Percentiles rank a stretch among this genome's conserved stretches.
These are phyloP conservation scores for Paxillus ammoniavirescens DNA, from an alignment of 768 basidiomycete species.

Conservation along the genomic window DNA sequence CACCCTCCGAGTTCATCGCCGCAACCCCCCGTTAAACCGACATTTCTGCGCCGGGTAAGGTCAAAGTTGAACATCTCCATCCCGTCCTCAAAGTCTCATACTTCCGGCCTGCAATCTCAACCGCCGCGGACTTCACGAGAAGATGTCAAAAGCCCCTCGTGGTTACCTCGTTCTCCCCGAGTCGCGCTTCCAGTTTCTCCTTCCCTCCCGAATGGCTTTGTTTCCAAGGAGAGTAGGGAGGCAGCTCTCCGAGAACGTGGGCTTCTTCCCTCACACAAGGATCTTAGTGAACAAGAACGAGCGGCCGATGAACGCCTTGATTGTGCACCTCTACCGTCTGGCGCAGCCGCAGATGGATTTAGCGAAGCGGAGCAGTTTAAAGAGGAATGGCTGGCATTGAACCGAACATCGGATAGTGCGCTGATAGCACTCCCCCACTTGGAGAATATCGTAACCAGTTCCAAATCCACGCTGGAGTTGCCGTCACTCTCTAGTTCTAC, in stretches of 20 bases:
- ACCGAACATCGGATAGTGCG: slow-evolving; percentile 21
- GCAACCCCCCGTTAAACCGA: slow-evolving; percentile 8
- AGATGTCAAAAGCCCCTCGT: neutral
- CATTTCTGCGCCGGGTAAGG: slow-evolving; percentile 29
- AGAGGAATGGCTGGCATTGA: slow-evolving; percentile 49
- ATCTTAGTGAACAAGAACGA: slow-evolving; percentile 38
- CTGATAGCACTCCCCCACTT: slow-evolving; percentile 1
- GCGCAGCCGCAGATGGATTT: slow-evolving; percentile 15
- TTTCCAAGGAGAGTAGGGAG: slow-evolving; percentile 32
- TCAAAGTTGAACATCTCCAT: slow-evolving; percentile 27
- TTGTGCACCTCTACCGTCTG: slow-evolving; percentile 34
- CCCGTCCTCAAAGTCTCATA: slow-evolving; percentile 7
- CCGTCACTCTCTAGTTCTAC: slow-evolving; percentile 5
- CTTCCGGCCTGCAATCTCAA: slow-evolving; percentile 8
- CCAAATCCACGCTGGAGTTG: neutral
- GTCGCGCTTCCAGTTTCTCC: slow-evolving; percentile 3
- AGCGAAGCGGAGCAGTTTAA: slow-evolving; percentile 55
- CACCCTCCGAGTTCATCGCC: neutral
- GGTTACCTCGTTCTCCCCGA: slow-evolving; percentile 6
- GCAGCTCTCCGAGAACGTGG: slow-evolving; percentile 63
- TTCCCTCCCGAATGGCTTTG: slow-evolving; percentile 20
- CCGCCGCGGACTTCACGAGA: slow-evolving; percentile 10
- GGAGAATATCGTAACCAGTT: neutral
- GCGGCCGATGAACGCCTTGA: slow-evolving; percentile 41
- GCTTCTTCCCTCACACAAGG: slow-evolving; percentile 45